These are phyloP conservation scores for Leptodermis oblonga DNA, from an alignment of 257 asterid genomes.

Conservation along the genomic window DNA sequence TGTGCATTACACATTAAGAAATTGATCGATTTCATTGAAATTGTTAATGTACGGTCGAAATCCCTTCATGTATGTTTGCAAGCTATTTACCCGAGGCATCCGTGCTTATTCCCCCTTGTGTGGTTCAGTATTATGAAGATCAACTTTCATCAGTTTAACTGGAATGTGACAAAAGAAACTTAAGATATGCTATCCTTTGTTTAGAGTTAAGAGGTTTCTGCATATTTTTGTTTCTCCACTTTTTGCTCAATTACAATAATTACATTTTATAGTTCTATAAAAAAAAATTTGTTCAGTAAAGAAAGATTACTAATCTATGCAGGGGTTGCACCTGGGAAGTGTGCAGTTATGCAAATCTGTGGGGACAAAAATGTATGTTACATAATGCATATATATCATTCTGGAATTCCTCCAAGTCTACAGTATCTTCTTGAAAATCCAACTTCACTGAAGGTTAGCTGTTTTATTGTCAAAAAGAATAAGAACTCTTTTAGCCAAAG, in stretches of 20 bases:
- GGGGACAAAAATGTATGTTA: slow-evolving; percentile 56
- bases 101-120: not conserved
- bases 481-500: not conserved
- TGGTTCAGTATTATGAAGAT: not conserved
- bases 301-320: slow-evolving; percentile 20
- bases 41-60: not conserved
- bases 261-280: not conserved
- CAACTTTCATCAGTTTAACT: not conserved
- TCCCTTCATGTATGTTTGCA: not conserved
- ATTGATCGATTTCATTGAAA: not conserved
- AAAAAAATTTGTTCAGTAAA: slow-evolving; percentile 9
- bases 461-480: not conserved
- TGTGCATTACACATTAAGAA: not conserved
- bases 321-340: slow-evolving; percentile 84
- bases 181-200: not conserved
- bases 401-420: slow-evolving; percentile 69
- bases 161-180: not conserved
- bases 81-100: not conserved
- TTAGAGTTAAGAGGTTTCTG: not conserved
- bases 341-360: slow-evolving; percentile 90
- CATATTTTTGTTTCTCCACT: not conserved
- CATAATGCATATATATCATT: slow-evolving; percentile 72
- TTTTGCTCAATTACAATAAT: not conserved
- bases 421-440: slow-evolving; percentile 67
- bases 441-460: slow-evolving; percentile 56